Evolutionary conservation across 2,329 filamentous ascomycete species (phyloP), one percentile per base, ranked within the genome.

Genomic region (Pseudopithomyces chartarum): DNA sequence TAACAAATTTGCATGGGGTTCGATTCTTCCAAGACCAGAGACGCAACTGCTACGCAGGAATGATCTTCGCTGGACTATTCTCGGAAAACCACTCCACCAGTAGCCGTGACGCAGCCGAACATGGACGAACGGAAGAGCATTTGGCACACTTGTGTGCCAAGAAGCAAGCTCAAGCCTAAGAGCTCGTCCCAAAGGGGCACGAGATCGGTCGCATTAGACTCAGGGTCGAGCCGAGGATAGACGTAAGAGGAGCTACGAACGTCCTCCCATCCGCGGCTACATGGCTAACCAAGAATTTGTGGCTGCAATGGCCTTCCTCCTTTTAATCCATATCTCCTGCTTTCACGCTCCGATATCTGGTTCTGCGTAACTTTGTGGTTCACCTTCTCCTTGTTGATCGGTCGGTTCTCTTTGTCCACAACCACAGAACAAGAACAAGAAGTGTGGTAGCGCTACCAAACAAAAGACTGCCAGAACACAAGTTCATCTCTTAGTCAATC

Each of bases 251-350:
- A 56, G 55, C 65, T 61, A 68, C 65, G 66, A 55, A 60, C 61
- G 60, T 66, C 67, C 69, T 67, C 62, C 61, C 62, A 69, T 56
- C 72, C 73, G 71, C 71, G 70, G 68, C 64, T 73, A 69, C 60
- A 51, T 62, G 12, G 38, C 29, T 52, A 56, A 46, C 52, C 53
- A 40, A 38, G 40, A 42, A 50, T 60, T 58, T 66, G 66, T 71
- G 69, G 68, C 69, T 72, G 60, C 63, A 54, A 64, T 54, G 52
- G 42, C n/a, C 45, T 54, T 53, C 48, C 40, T 20, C 48, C 13
- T 20, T 48, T 54, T 48, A 56, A 40, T 39, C 17, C 45, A 43
- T 57, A 34, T 46, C 19, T 48, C 48, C 54, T 53, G 45, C 43
- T 52, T 33, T 57, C 40, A 63, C 53, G 3, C 36, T 19, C 17